Evolutionary conservation across 768 basidiomycete species (phyloP), one percentile per base, ranked within the genome.

Genomic region (Sarcodon aspratus): DNA sequence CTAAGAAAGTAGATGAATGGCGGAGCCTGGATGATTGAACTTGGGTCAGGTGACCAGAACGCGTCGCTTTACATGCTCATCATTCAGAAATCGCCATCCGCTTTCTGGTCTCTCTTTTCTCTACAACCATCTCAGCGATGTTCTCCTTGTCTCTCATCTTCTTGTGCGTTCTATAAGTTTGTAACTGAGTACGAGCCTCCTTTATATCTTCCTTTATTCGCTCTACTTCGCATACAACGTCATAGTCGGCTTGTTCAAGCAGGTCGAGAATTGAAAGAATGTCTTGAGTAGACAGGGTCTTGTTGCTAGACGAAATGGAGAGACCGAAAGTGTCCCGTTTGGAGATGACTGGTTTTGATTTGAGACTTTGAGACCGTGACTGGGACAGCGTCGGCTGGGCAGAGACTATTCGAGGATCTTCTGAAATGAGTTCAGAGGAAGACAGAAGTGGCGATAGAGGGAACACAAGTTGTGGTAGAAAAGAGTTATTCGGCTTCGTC

Each of bases 181-280:
- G 45, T 9, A 61, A 52, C 12, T 54, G 47, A 31, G 21, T 44
- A 21, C 57, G 55, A 21, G 59, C 46, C 48, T 63, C 62, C 36
- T 55, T 48, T 45, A 63, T 59, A 32, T 51, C 47, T n/a, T 55
- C 52, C 31, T 52, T 50, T 12, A 63, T 57, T 47, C 62, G 59
- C 34, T 57, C 52, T 11, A 61, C 59, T 32, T 63, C 61, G 46
- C 37, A 40, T 4, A 50, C 52, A 27, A 68, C 54, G 48, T 70
- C 68, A 36, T 56, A 53, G 48, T 69, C 64, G 54, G 66, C 58
- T 18, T 47, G 32, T 43, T 68, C 65, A 10, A 72, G 59, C 32
- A 70, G 56, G 48, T 65, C 55, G 13, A 66, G 59, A 36, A 69
- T 50, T 7, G 57, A 47, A 45, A 62, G 55, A 46, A 66, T 61